Conservation (phyloP, 805 yeast species). For the Ogataea pignaliae region DNA sequence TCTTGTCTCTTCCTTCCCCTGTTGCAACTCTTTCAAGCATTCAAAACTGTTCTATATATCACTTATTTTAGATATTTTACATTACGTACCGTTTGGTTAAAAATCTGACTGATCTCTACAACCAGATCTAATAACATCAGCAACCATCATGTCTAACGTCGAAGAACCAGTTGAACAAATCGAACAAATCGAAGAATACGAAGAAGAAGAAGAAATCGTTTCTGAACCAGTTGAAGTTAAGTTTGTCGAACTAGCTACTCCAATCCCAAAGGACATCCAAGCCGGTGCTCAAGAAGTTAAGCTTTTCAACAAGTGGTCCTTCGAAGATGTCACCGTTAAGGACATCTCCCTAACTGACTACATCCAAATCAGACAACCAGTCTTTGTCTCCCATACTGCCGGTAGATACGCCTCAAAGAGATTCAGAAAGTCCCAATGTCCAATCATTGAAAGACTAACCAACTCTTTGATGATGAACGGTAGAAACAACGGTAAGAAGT, state of each 20-base stretch:
- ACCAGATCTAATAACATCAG: background rate
- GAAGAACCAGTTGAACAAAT: conserved; percentile 53
- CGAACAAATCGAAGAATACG: conserved; percentile 43
- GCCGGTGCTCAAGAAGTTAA: conserved; percentile 94
- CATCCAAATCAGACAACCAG: conserved; percentile 97
- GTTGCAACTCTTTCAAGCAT: too few relatives aligned
- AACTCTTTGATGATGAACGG: conserved; percentile 99
- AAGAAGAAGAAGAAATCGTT: conserved; percentile 66
- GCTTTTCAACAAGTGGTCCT: conserved; percentile 99
- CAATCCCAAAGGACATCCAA: conserved; percentile 95
- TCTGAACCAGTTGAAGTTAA: conserved; percentile 79
- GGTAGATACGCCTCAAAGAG: conserved; percentile 99
- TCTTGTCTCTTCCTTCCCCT: too few relatives aligned
- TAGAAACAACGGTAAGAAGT: conserved; percentile 99
- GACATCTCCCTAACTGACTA: conserved; percentile 98
- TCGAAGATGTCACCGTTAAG: conserved; percentile 94
- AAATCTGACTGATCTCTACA: background rate
- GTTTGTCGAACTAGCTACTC: conserved; percentile 84
- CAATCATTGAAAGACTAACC: conserved; percentile 98
- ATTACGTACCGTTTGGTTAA: too few relatives aligned
- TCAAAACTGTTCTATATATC: background rate
- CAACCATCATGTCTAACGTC: conserved; percentile 69
- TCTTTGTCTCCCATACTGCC: conserved; percentile 97
- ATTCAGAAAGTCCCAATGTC: conserved; percentile 99
- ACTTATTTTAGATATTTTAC: too few relatives aligned